These are phyloP conservation scores for Podila minutissima DNA, from an alignment of 192 early-diverging fungal species.

Conservation along the genomic window DNA sequence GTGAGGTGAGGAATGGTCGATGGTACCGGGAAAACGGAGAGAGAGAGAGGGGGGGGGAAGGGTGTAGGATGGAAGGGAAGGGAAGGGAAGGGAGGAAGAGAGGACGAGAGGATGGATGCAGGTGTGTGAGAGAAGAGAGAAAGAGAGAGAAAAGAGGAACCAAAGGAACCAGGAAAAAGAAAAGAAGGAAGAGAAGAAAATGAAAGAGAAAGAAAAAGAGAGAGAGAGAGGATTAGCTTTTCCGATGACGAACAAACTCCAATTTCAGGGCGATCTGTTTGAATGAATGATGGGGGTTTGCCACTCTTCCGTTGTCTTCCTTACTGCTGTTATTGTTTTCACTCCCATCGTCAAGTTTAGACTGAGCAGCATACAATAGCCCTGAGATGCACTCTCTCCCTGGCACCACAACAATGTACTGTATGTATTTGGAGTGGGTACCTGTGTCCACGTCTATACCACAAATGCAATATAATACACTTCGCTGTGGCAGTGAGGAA, in stretches of 20 bases:
- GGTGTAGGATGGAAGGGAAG: background rate
- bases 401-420: no score
- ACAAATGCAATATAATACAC: no score
- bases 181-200: background rate
- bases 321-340: background rate
- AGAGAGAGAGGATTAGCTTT: no score
- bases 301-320: no score
- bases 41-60: background rate
- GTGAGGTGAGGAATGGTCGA: background rate
- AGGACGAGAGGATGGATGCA: background rate
- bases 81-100: background rate
- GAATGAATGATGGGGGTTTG: no score
- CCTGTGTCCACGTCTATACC: no score
- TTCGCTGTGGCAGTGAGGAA: no score
- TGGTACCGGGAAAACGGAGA: background rate
- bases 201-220: background rate
- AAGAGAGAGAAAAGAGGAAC: background rate
- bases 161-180: background rate
- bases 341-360: background rate
- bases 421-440: no score
- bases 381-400: no score
- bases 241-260: no score
- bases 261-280: no score
- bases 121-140: constrained; percentile 2
- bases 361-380: background rate